A percentile compares a stretch with the other conserved stretches of the same genome.
Conservation (phyloP, 495 filamentous ascomycete genomes). For the Penicillium alfredii region DNA sequence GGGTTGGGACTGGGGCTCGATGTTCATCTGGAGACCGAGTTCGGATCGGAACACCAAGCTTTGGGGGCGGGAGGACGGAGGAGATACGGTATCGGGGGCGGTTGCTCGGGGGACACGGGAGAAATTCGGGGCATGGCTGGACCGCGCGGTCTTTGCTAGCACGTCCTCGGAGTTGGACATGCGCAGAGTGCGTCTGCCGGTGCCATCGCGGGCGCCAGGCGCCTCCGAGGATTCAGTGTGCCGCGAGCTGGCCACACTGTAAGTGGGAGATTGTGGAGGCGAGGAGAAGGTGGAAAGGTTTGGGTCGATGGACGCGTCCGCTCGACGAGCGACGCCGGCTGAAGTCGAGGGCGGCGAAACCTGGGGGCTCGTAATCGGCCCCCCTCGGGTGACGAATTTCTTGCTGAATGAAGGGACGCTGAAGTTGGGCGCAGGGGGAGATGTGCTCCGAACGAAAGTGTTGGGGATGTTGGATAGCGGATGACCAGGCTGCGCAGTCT, state of each 20-base stretch:
- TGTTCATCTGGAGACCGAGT: slow-evolving; percentile 11
- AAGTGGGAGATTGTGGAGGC: slow-evolving; percentile 37
- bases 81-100: slow-evolving; percentile 10
- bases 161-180: slow-evolving; percentile 34
- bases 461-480: slow-evolving; percentile 29
- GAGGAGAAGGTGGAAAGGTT: slow-evolving; percentile 27
- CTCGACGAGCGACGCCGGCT: slow-evolving; percentile 13
- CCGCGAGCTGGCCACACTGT: slow-evolving; percentile 22
- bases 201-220: slow-evolving; percentile 1
- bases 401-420: slow-evolving; percentile 48
- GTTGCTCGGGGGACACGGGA: slow-evolving; percentile 20
- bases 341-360: slow-evolving; percentile 13
- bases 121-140: slow-evolving; percentile 13
- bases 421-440: slow-evolving; percentile 44
- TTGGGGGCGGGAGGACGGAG: slow-evolving; percentile 13
- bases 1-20: not conserved
- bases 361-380: slow-evolving; percentile 12
- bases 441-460: slow-evolving; percentile 26
- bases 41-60: slow-evolving; percentile 16
- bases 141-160: slow-evolving; percentile 17
- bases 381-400: slow-evolving; percentile 29
- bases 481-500: slow-evolving; percentile 15
- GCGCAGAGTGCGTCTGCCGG: slow-evolving; percentile 20
- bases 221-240: slow-evolving; percentile 20
- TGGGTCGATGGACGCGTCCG: slow-evolving; percentile 15